Evolutionary conservation across 805 yeast genomes (phyloP), one percentile per base, ranked within the genome.

Genomic region (Kazachstania taianensis): DNA sequence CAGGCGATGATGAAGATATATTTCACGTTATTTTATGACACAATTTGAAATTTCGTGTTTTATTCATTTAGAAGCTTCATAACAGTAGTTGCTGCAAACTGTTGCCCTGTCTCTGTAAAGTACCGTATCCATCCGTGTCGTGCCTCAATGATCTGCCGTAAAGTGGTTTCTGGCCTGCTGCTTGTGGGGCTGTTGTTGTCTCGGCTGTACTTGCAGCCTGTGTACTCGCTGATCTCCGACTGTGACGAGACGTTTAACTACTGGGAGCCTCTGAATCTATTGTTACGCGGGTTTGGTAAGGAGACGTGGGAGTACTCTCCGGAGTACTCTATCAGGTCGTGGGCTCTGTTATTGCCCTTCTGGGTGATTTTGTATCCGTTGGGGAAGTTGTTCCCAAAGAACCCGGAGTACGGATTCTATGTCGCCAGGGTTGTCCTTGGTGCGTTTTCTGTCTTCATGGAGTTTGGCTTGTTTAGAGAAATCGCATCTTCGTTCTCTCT

Each of bases 221-320:
- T 40, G 70, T 77, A 4, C 48, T 72, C 40, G 62, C 76, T 85
- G 25, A 79, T 89, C 19, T 74, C 92, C 2, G 97, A 87, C 49
- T 87, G 96, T 54, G 96, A 89, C 57, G 97, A 89, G 57, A 73
- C 78, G 16, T 89, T 73, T 69, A 89, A 89, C 53, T 89, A 83
- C 60, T 86, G 95, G 89, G 97, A 89, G 45, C 96, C 97, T 1
- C 63, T 89, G 39, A 87, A 89, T 53, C 66, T 80, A 35, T 46
- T 87, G 24, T 58, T 79, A 1, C 70, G 94, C 44, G 81, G 80
- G 2, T 84, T 85, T 55, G 97, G 96, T 2, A 81, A 86, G 48
- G 86, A 86, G 57, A 87, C 96, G 0, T 87, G 96, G 96, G 96
- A 87, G 53, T 89, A 87, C 55, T 83, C 95, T 0, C 96, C 96